Conservation (phyloP, 495 filamentous ascomycete species). For the Mytilinidion resinicola region DNA sequence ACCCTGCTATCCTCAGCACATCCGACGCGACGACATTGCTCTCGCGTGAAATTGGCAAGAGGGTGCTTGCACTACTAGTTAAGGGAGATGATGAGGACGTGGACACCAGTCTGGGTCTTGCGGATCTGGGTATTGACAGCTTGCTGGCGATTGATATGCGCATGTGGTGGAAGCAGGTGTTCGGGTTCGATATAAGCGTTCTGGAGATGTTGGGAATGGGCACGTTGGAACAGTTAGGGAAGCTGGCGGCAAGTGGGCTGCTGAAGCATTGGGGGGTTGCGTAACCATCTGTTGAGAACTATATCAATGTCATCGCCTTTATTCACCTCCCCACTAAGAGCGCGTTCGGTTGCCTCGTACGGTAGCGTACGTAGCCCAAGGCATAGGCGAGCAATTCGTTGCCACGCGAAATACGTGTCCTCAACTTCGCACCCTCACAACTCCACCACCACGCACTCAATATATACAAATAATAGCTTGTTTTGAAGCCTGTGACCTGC, state of each 20-base stretch:
- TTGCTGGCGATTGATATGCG: conserved; percentile 46
- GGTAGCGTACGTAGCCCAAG: too few species aligned
- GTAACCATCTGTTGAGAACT: too few species aligned
- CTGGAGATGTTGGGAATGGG: conserved; percentile 39
- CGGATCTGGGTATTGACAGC: conserved; percentile 38
- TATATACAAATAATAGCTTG: not conserved
- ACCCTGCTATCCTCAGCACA: not conserved
- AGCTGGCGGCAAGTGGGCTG: conserved; percentile 19
- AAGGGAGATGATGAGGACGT: not conserved
- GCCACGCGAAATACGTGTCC: not conserved
- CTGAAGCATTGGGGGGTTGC: not conserved
- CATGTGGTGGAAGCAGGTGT: conserved; percentile 40
- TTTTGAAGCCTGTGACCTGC: not conserved
- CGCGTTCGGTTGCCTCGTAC: too few species aligned
- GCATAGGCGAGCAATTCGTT: not conserved
- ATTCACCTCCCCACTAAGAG: too few species aligned
- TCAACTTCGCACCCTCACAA: not conserved
- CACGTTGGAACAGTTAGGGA: conserved; percentile 29
- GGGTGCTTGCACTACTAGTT: not conserved
- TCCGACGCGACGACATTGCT: not conserved
- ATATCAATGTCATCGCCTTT: too few species aligned
- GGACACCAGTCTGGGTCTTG: not conserved
- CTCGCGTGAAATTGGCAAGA: not conserved
- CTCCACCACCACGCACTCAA: not conserved
- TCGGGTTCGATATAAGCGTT: conserved; percentile 35